phyloP scores from a whole-genome alignment of 129 eudicot genomes.

The Lactuca sativa region DNA sequence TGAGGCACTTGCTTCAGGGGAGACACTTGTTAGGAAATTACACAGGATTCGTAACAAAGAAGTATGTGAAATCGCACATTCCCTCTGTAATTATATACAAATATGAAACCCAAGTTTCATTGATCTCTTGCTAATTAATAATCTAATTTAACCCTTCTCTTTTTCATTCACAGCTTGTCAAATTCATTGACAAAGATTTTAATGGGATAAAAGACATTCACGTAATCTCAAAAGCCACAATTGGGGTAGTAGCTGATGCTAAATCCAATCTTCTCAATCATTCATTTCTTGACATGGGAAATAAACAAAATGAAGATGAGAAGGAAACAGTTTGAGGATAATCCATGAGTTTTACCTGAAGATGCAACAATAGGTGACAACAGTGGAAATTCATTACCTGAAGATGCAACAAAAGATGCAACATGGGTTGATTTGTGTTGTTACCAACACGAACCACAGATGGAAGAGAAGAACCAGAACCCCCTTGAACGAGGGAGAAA shows the following conservation, averaged over 20 bases:
- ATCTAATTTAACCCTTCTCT: no score
- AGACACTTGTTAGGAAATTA: neutral
- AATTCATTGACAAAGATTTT: neutral
- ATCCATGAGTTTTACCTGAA: slow-evolving; percentile 80
- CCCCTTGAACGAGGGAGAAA: slow-evolving; percentile 51
- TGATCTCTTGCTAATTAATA: neutral
- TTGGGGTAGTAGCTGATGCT: neutral
- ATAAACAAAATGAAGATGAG: no score
- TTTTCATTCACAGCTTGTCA: neutral
- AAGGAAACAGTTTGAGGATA: slow-evolving; percentile 75
- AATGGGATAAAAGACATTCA: neutral
- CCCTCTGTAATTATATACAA: neutral
- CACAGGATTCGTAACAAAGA: neutral
- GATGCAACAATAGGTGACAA: slow-evolving; percentile 86
- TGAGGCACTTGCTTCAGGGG: neutral
- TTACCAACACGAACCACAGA: slow-evolving; percentile 42
- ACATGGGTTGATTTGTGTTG: slow-evolving; percentile 32
- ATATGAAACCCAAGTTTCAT: no score
- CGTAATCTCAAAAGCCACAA: neutral
- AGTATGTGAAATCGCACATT: neutral
- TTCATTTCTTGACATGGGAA: neutral
- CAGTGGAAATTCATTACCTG: no score
- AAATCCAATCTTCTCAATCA: neutral
- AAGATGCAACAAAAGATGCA: no score
- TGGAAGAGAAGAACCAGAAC: slow-evolving; percentile 62